These are phyloP conservation scores for Heterobasidion annosum DNA, from an alignment of 1,284 basidiomycete genomes.

Conservation along the genomic window DNA sequence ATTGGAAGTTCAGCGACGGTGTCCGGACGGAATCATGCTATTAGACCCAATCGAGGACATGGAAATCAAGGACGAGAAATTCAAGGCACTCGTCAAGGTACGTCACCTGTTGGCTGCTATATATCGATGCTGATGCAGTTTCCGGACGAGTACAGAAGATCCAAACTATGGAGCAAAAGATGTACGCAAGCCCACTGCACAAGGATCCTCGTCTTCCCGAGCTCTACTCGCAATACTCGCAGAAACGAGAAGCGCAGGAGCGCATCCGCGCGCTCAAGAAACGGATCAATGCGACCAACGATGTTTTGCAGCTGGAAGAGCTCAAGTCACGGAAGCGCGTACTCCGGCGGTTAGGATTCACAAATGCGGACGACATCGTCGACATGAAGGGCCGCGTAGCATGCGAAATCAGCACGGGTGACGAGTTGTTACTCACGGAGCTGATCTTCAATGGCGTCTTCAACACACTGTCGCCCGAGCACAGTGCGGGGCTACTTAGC, in stretches of 20 bases:
- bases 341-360: slow-evolving; percentile 87
- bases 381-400: slow-evolving; percentile 98
- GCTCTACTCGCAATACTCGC: slow-evolving; percentile 73
- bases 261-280: slow-evolving; percentile 74
- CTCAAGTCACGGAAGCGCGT: slow-evolving; percentile 95
- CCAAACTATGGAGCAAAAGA: slow-evolving; percentile 74
- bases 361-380: slow-evolving; percentile 83
- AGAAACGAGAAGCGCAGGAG: slow-evolving; percentile 68
- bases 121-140: background rate
- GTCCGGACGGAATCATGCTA: slow-evolving; percentile 80
- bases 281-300: slow-evolving; percentile 83
- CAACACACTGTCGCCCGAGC: slow-evolving; percentile 84
- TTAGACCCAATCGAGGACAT: slow-evolving; percentile 94
- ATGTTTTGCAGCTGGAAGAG: slow-evolving; percentile 94
- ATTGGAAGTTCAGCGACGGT: slow-evolving; percentile 82
- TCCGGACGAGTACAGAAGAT: slow-evolving; percentile 61
- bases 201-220: slow-evolving; percentile 68
- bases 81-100: slow-evolving; percentile 80
- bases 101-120: slow-evolving; percentile 5
- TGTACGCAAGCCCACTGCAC: slow-evolving; percentile 71
- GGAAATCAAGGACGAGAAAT: slow-evolving; percentile 93
- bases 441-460: slow-evolving; percentile 97
- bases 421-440: slow-evolving; percentile 94
- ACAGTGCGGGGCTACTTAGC: slow-evolving; percentile 86
- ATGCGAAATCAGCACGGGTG: slow-evolving; percentile 97